phyloP scores from a whole-genome alignment of 306 rosid species.

The Erythrophleum fordii region DNA sequence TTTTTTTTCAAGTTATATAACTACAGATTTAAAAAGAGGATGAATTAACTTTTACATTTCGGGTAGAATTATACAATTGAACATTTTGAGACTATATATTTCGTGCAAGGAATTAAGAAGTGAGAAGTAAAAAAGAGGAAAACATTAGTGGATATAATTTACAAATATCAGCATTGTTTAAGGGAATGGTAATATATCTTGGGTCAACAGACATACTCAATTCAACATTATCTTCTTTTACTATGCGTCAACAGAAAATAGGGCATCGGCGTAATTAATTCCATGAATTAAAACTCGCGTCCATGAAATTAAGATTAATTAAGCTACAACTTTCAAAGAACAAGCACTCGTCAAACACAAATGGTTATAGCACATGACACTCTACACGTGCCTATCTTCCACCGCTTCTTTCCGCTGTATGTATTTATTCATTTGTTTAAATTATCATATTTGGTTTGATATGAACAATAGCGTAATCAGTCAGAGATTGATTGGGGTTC shows the following conservation, averaged over 20 bases:
- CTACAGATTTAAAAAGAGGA: too few relatives aligned
- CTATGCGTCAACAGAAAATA: not conserved
- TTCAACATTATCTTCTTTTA: not conserved
- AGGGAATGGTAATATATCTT: not conserved
- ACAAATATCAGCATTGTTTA: not conserved
- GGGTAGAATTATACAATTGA: too few relatives aligned
- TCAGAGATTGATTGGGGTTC: constrained; percentile 17
- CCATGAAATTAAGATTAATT: not conserved
- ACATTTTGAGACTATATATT: too few relatives aligned
- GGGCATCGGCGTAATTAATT: not conserved
- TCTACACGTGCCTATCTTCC: not conserved
- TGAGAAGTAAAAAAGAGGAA: not conserved
- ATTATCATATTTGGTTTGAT: not conserved
- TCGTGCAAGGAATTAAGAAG: too few relatives aligned
- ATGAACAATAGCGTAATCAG: not conserved
- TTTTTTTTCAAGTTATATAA: too few relatives aligned
- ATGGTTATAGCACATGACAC: not conserved
- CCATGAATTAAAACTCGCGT: not conserved
- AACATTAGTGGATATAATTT: not conserved
- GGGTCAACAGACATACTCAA: not conserved
- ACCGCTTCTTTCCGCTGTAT: not conserved
- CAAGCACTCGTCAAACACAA: not conserved
- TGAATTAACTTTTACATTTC: too few relatives aligned
- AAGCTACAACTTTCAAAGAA: not conserved
- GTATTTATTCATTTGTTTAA: not conserved